These are phyloP conservation scores for Heritiera littoralis DNA, from an alignment of 345 rosid species.

Conservation along the genomic window DNA sequence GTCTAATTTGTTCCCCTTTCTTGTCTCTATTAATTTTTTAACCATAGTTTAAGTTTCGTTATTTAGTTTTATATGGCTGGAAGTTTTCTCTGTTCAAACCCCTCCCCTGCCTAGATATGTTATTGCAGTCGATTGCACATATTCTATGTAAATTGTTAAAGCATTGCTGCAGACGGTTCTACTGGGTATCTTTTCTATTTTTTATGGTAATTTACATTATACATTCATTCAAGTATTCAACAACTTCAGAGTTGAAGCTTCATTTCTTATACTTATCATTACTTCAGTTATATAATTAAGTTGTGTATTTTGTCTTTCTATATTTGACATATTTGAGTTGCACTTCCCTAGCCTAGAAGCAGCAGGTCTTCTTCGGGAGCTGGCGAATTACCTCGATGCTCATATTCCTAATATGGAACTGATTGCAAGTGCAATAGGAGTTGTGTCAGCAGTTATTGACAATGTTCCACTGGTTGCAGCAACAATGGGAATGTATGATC, in stretches of 20 bases:
- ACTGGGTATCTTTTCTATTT: neutral
- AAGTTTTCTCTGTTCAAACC: neutral
- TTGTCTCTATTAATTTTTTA: neutral
- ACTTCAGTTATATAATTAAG: neutral
- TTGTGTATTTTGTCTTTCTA: neutral
- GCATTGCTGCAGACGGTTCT: neutral
- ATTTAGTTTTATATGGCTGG: neutral
- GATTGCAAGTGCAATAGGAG: constrained; percentile 79
- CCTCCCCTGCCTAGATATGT: neutral
- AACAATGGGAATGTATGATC: constrained; percentile 95
- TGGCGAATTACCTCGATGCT: constrained; percentile 88
- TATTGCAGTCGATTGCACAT: neutral
- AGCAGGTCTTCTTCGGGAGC: constrained; percentile 82
- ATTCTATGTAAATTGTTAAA: neutral
- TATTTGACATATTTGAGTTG: neutral
- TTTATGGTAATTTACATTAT: neutral
- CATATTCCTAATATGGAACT: constrained; percentile 75
- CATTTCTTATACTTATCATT: neutral
- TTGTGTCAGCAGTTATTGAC: constrained; percentile 86
- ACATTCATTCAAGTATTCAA: neutral
- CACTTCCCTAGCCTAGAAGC: constrained; percentile 69
- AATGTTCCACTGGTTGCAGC: constrained; percentile 97
- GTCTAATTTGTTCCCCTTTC: neutral
- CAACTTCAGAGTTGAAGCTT: neutral
- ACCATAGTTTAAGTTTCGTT: neutral